phyloP scores from a whole-genome alignment of 495 filamentous ascomycete species.

The Tetracladium marchalianum region DNA sequence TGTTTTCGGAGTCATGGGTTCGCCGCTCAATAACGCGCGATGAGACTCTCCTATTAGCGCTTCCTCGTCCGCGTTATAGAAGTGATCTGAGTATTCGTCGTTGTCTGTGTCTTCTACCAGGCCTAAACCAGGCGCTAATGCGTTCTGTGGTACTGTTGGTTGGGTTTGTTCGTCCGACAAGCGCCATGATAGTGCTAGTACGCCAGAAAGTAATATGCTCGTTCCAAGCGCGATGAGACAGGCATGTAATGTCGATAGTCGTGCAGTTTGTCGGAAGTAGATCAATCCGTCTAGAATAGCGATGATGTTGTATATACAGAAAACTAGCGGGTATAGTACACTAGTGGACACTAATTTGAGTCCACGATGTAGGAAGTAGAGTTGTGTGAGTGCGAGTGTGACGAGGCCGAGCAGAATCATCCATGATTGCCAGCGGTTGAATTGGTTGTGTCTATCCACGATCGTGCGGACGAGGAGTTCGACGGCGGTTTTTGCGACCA shows the following conservation, averaged over 20 bases:
- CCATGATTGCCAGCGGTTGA: slow-evolving; percentile 97
- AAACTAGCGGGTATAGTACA: slow-evolving; percentile 93
- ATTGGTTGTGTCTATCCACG: slow-evolving; percentile 81
- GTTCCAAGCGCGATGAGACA: slow-evolving; percentile 83
- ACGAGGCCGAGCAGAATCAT: slow-evolving; percentile 78
- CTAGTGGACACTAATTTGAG: slow-evolving; percentile 92
- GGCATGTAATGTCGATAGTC: slow-evolving; percentile 64
- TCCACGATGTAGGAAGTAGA: slow-evolving; percentile 91
- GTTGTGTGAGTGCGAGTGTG: slow-evolving; percentile 73
- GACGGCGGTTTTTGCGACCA: slow-evolving; percentile 93
- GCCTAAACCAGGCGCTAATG: slow-evolving; percentile 59
- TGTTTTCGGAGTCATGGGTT: slow-evolving; percentile 32
- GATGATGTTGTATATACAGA: slow-evolving; percentile 99
- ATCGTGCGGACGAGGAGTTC: slow-evolving; percentile 93
- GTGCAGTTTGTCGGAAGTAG: slow-evolving; percentile 84
- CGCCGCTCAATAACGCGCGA: slow-evolving; percentile 27
- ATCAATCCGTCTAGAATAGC: slow-evolving; percentile 95
- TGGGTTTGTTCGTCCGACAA: slow-evolving; percentile 62
- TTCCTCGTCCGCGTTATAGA: slow-evolving; percentile 31
- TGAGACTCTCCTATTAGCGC: slow-evolving; percentile 27
- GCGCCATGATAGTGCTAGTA: slow-evolving; percentile 89
- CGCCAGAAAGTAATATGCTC: slow-evolving; percentile 72
- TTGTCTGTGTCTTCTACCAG: slow-evolving; percentile 56
- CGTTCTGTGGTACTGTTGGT: slow-evolving; percentile 47
- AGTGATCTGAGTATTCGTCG: slow-evolving; percentile 35